Evolutionary conservation across 768 basidiomycete genomes (phyloP), one percentile per base, ranked within the genome.

Genomic region (Russula vinacea): DNA sequence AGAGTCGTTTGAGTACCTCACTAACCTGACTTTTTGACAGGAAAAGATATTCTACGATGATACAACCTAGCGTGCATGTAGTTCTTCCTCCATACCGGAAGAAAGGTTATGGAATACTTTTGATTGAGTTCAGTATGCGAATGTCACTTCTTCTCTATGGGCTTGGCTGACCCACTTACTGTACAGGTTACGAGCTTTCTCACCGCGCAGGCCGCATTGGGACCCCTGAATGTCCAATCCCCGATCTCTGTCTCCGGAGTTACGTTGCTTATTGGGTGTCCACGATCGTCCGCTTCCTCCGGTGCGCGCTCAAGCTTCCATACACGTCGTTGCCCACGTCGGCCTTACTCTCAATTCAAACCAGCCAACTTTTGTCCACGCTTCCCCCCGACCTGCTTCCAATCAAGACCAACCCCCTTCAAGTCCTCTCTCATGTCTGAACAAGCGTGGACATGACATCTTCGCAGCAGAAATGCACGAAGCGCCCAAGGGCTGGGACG

Each of bases 61-160:
- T 97, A 95, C 77, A 99, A 99, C 72, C 83, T 99, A 10, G 96
- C 96, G 3, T 95, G 93, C 74, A 99, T 99, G 87, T 98, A 69
- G 92, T 90, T 8, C 84, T 99, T 47, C 97, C 97, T 2, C 97
- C 94, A 19, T 93, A 88, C 71, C 96, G 98, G 71, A 82, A 86
- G 62, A 84, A 87, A 69, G 91, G 94, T 7, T 97, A 89, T 70
- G 97, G 96, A 2, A 93, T 92, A 81, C 86, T 98, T 29, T 82
- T 99, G 82, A 98, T 98, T 67, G 96, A 99, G 77, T 97, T 98
- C 79, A 98, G 96, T 96, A 72, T 50, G 92, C 49, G 13, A 9
- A 29, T 44, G 5, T 54, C 17, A 50, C 32, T 14, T 51, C 42
- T 5, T 29, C 58, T 37, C 51, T 39, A 26, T 16, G 11, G 22